phyloP scores from a whole-genome alignment of 148 eudicot genomes.

The Cornus florida region DNA sequence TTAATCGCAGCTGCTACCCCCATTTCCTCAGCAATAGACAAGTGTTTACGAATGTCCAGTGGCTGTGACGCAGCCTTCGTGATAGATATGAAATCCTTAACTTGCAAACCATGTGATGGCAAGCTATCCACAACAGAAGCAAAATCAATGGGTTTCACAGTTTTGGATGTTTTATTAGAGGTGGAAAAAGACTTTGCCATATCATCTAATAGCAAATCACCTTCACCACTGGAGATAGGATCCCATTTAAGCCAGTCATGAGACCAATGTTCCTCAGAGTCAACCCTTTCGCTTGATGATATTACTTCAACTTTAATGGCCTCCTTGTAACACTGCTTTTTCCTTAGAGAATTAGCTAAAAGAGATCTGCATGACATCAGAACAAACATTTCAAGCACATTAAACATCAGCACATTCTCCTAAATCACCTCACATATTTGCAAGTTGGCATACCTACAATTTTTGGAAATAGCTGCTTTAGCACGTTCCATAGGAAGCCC shows the following conservation, averaged over 20 bases:
- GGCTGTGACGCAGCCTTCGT: constrained; percentile 16
- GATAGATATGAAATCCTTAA: constrained; percentile 27
- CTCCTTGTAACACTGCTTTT: constrained; percentile 73
- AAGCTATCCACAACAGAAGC: constrained; percentile 41
- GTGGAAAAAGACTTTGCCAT: constrained; percentile 72
- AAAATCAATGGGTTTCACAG: constrained; percentile 54
- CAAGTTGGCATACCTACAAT: constrained; percentile 63
- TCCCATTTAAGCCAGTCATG: constrained; percentile 81
- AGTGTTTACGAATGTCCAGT: constrained; percentile 17
- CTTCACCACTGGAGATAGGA: constrained; percentile 91
- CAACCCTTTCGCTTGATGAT: constrained; percentile 38
- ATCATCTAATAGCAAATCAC: constrained; percentile 86
- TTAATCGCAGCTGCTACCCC: constrained; percentile 13
- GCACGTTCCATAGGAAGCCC: constrained; percentile 78
- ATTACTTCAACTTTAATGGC: constrained; percentile 69
- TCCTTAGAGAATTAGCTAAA: constrained; percentile 64
- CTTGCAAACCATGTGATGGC: constrained; percentile 53
- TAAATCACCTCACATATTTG: background rate
- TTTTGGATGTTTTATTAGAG: constrained; percentile 37
- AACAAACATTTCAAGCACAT: constrained; percentile 1
- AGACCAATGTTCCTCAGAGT: constrained; percentile 43
- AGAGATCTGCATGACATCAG: constrained; percentile 48
- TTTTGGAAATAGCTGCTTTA: constrained; percentile 80
- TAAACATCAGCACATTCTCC: constrained; percentile 5
- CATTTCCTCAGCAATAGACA: constrained; percentile 18